phyloP scores from a whole-genome alignment of 192 early-diverging fungal species.

The Coemansia erecta region DNA sequence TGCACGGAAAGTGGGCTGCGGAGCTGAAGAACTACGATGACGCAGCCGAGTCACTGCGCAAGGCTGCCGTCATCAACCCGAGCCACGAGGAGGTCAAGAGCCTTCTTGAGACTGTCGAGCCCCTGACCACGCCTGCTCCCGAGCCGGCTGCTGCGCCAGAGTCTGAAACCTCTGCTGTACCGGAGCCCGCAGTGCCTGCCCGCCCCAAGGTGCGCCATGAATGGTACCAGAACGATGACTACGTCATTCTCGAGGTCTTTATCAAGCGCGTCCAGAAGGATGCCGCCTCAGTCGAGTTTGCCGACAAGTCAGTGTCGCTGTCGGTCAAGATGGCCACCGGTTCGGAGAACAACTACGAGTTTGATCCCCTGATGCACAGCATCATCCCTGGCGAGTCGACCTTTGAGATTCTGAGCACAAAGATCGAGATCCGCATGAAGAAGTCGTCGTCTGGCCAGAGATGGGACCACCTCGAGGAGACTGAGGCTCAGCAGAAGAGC shows the following conservation, averaged over 20 bases:
- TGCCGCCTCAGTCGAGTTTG: slow-evolving; percentile 65
- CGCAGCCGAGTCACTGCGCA: slow-evolving; percentile 57
- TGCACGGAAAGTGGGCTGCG: slow-evolving; percentile 59
- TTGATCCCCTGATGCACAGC: slow-evolving; percentile 82
- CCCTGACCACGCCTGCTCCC: slow-evolving; percentile 37
- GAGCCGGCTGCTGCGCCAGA: slow-evolving; percentile 10
- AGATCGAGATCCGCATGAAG: slow-evolving; percentile 89
- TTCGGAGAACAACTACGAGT: slow-evolving; percentile 84
- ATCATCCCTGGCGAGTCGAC: slow-evolving; percentile 71
- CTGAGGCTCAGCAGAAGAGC: slow-evolving; percentile 43
- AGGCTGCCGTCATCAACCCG: slow-evolving; percentile 61
- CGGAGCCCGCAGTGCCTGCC: slow-evolving; percentile 3
- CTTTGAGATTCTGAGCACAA: slow-evolving; percentile 84
- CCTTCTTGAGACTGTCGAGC: slow-evolving; percentile 43
- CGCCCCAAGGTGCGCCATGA: slow-evolving; percentile 71
- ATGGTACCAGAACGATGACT: slow-evolving; percentile 95
- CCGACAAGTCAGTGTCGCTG: slow-evolving; percentile 65
- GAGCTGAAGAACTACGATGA: slow-evolving; percentile 60
- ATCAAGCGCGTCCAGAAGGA: slow-evolving; percentile 84
- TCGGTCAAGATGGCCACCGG: slow-evolving; percentile 80
- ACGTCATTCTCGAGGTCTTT: slow-evolving; percentile 85
- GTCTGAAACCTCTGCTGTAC: not conserved
- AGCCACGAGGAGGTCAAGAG: slow-evolving; percentile 42
- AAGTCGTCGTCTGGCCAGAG: slow-evolving; percentile 74
- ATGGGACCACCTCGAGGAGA: slow-evolving; percentile 73